These are phyloP conservation scores for Ogataea salicorniae DNA, from an alignment of 805 yeast species.

Conservation along the genomic window DNA sequence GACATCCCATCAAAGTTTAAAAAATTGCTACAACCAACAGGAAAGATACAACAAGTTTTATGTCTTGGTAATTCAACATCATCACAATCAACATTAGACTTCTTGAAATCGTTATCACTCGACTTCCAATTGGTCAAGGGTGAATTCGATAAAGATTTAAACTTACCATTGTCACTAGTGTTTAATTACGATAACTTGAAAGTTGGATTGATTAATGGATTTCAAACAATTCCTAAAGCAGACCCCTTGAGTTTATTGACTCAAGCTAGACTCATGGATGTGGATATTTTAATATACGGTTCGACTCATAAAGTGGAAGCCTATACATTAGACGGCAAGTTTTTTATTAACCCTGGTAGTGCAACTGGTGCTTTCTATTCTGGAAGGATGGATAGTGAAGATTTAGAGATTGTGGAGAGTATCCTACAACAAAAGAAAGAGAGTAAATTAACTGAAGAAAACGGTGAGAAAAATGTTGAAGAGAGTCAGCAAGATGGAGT, in stretches of 20 bases:
- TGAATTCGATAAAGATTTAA: conserved; percentile 58
- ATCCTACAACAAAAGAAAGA: conserved; percentile 22
- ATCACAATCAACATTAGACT: conserved; percentile 56
- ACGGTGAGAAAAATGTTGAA: conserved; percentile 5
- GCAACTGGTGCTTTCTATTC: conserved; percentile 87
- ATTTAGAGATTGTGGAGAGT: conserved; percentile 35
- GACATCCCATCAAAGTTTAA: conserved; percentile 60
- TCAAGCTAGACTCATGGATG: conserved; percentile 86
- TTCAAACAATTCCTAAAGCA: conserved; percentile 73
- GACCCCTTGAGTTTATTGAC: conserved; percentile 82
- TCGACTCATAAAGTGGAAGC: conserved; percentile 93
- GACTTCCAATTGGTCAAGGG: conserved; percentile 77
- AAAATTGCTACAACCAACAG: conserved; percentile 68
- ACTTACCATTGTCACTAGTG: conserved; percentile 58
- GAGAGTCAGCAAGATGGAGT: conserved; percentile 8
- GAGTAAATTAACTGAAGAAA: conserved; percentile 1
- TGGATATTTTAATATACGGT: conserved; percentile 87
- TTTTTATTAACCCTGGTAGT: conserved; percentile 94
- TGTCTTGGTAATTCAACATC: conserved; percentile 81
- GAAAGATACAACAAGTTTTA: conserved; percentile 78
- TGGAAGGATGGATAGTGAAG: conserved; percentile 55
- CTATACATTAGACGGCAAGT: conserved; percentile 84
- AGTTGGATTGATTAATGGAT: conserved; percentile 83
- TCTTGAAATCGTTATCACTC: conserved; percentile 63
- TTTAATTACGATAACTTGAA: conserved; percentile 66